These are phyloP conservation scores for Nicotiana otophora DNA, from an alignment of 257 asterid genomes.

Conservation along the genomic window DNA sequence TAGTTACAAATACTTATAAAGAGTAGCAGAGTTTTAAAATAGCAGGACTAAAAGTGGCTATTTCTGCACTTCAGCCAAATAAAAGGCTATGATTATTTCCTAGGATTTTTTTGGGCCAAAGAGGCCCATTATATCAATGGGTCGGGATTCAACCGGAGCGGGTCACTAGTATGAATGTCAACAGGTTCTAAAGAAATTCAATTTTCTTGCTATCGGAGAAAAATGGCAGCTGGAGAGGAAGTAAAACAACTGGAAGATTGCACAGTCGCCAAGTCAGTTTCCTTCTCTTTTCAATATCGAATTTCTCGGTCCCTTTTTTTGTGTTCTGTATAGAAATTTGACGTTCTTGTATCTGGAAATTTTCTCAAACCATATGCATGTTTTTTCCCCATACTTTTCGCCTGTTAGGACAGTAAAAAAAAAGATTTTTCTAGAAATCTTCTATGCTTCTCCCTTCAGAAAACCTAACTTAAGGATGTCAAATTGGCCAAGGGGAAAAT, in stretches of 20 bases:
- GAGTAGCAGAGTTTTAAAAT: no score
- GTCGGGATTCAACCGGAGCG: background rate
- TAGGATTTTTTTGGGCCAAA: no score
- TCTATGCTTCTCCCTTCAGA: background rate
- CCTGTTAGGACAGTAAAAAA: background rate
- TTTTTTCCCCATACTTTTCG: background rate
- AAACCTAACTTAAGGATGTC: background rate
- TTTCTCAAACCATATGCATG: background rate
- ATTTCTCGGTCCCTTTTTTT: background rate
- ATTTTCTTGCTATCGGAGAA: background rate
- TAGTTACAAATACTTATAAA: no score
- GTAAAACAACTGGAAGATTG: conserved; percentile 63
- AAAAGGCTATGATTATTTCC: no score
- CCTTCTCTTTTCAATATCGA: background rate
- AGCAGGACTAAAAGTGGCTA: no score
- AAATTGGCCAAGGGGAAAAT: background rate
- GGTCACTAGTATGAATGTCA: background rate
- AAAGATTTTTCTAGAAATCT: background rate
- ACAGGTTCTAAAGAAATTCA: background rate
- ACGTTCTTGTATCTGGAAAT: background rate
- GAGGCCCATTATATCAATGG: background rate
- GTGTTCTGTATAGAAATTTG: background rate
- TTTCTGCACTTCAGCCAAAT: no score
- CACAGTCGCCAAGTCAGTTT: conserved; percentile 51
- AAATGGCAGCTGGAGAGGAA: conserved; percentile 44